phyloP scores from a whole-genome alignment of 164 flowering plant species.

The Vitis labrusca region DNA sequence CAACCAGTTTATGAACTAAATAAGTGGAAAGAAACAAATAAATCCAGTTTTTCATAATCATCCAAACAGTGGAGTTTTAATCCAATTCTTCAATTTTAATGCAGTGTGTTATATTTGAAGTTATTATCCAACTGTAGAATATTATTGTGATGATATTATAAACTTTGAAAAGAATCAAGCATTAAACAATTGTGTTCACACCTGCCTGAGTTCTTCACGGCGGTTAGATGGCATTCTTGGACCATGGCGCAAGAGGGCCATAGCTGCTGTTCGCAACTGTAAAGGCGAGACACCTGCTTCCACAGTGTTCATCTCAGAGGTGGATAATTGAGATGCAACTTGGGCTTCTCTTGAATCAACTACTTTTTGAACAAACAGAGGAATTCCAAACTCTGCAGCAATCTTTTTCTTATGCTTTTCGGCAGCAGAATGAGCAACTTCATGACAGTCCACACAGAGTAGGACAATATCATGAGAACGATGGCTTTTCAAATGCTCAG shows the following conservation, averaged over 20 bases:
- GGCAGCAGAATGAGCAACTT: conserved; percentile 94
- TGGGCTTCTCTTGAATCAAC: conserved; percentile 43
- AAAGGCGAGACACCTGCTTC: conserved; percentile 87
- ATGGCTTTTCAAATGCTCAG: conserved; percentile 97
- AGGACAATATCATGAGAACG: conserved; percentile 99
- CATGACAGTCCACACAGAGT: conserved; percentile 97
- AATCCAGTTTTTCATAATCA: neutral
- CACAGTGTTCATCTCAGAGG: conserved; percentile 23
- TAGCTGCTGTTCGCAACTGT: conserved; percentile 87
- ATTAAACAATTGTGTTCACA: conserved; percentile 13
- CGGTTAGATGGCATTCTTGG: conserved; percentile 83
- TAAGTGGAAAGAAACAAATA: neutral
- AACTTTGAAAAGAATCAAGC: neutral
- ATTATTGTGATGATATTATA: neutral
- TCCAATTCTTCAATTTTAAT: too few relatives aligned
- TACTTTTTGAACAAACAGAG: conserved; percentile 75
- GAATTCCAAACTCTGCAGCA: conserved; percentile 79
- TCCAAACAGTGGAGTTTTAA: neutral
- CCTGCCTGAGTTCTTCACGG: conserved; percentile 79
- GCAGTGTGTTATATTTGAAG: too few relatives aligned
- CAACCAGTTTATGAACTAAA: neutral
- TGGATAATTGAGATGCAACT: conserved; percentile 23
- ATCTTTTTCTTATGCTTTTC: conserved; percentile 79
- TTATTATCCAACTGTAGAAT: neutral
- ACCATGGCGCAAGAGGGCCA: conserved; percentile 96